Base-by-base conservation (phyloP, 169 alveolate genomes). In the Babesia ovis region DNA sequence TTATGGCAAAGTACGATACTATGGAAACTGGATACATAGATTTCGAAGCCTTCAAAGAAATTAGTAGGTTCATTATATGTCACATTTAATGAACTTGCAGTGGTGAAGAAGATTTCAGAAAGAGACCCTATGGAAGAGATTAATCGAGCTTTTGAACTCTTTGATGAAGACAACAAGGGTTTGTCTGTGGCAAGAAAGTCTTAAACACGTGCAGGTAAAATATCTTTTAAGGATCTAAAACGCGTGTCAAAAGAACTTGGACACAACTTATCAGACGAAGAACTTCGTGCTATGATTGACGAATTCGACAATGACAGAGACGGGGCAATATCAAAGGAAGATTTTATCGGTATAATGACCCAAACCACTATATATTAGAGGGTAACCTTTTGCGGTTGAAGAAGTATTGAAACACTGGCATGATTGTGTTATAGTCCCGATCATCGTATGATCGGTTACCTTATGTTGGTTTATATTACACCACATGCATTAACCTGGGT, bases 101-200 rank as follows among this genome's bases (percentile, higher is more conserved):
- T 94, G 96, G 77, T 94, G n/a, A 88, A 84, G 62, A 94, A 94
- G 55, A 91, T 93, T 41, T 69, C 90, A 25, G 95, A 94, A 58
- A 92, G 98, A 75, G 99, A 97, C 80, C 98, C 99, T 25, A 93
- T 93, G 85, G 99, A 96, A 71, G 99, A 97, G 84, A 94, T 97
- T 46, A 77, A 84, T 66, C 94, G 96, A 72, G 98, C 98, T 18
- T 97, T 97, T 74, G 92, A 93, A 75, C 86, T 97, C 31, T 97
- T 97, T 75, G 99, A 97, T 74, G 98, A 96, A 50, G 99, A 97
- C 59, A 89, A 89, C 57, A 91, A 97, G 23, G 97, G 96, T 90
- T 51, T 41, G 62, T 39, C 14, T 9, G n/a, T n/a, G n/a, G n/a
- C n/a, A n/a, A n/a, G 46, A 39, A 39, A 9, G 46, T 39, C 46